Evolutionary conservation across 2,329 filamentous ascomycete species (phyloP).

Genomic region (Ophioceras dolichostomum): DNA sequence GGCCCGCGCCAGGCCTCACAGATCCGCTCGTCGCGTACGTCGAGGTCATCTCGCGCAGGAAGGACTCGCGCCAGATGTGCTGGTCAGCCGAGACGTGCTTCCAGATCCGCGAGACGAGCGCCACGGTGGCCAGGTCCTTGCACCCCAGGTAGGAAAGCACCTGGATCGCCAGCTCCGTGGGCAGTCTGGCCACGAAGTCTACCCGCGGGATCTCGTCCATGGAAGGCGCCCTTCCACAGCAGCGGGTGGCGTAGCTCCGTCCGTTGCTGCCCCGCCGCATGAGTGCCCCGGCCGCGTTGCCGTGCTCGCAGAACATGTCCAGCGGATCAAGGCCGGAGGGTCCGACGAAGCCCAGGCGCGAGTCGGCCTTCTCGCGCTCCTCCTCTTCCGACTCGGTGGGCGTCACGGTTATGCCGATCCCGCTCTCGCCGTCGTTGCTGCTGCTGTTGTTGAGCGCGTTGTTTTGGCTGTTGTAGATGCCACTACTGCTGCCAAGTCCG

Average conservation of each 20-base stretch:
- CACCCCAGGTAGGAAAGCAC: slow-evolving; percentile 45
- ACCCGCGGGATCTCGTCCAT: slow-evolving; percentile 36
- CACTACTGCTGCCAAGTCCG: background rate
- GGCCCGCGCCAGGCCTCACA: slow-evolving; percentile 38
- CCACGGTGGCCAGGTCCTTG: slow-evolving; percentile 32
- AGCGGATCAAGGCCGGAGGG: background rate
- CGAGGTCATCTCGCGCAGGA: slow-evolving; percentile 45
- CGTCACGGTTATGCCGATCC: slow-evolving; percentile 47
- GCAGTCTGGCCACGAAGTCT: slow-evolving; percentile 45
- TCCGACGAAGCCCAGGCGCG: background rate
- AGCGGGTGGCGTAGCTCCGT: background rate
- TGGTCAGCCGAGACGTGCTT: slow-evolving; percentile 31
- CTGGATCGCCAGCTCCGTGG: slow-evolving; percentile 45
- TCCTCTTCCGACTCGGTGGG: slow-evolving; percentile 20
- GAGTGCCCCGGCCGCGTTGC: too few species aligned
- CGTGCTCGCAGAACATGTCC: slow-evolving; percentile 1
- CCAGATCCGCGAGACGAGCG: slow-evolving; percentile 40
- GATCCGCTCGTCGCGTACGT: slow-evolving; percentile 46
- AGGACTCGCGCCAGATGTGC: slow-evolving; percentile 53
- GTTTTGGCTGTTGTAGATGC: background rate
- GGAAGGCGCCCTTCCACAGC: too few species aligned
- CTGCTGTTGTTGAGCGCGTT: background rate
- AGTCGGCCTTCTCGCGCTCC: slow-evolving; percentile 3
- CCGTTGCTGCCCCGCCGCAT: background rate
- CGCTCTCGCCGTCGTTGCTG: slow-evolving; percentile 49